Percentiles rank a stretch among this genome's conserved stretches.
Evolutionary conservation across 495 filamentous ascomycete genomes (phyloP).

Genomic region (Penicillium waksmanii): DNA sequence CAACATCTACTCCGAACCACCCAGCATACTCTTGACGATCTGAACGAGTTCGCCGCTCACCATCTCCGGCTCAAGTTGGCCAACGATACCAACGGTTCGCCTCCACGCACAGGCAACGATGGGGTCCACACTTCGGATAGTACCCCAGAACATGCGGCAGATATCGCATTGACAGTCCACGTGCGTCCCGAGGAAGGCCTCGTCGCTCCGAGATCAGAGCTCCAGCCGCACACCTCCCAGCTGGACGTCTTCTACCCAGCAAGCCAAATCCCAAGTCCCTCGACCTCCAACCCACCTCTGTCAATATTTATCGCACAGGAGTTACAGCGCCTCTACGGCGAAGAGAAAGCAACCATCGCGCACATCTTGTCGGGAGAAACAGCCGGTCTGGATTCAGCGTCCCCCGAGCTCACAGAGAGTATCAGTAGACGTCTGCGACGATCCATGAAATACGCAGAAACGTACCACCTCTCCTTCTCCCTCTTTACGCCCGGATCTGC

Average conservation of each 20-base stretch:
- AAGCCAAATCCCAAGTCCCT: constrained; percentile 69
- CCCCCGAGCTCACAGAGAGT: constrained; percentile 50
- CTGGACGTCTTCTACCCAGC: constrained; percentile 82
- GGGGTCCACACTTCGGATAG: background rate
- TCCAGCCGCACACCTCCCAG: constrained; percentile 68
- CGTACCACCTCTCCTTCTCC: constrained; percentile 95
- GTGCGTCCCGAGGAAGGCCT: constrained; percentile 64
- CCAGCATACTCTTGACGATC: constrained; percentile 87
- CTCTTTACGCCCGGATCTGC: constrained; percentile 78
- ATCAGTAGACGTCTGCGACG: constrained; percentile 69
- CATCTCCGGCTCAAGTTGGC: constrained; percentile 78
- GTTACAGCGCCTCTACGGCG: constrained; percentile 77
- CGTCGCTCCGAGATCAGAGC: constrained; percentile 56
- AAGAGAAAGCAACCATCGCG: constrained; percentile 88
- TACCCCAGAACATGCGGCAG: constrained; percentile 34
- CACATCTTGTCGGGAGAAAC: constrained; percentile 67
- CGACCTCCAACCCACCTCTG: constrained; percentile 71
- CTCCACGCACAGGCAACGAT: constrained; percentile 9
- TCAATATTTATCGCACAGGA: constrained; percentile 80
- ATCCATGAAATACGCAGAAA: constrained; percentile 88
- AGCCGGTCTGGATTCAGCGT: constrained; percentile 36
- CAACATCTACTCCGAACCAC: constrained; percentile 79
- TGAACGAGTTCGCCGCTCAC: constrained; percentile 91
- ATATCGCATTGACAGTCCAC: constrained; percentile 69
- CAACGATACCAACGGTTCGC: constrained; percentile 37